Evolutionary conservation across 208 protist genomes (phyloP), one percentile per base, ranked within the genome.

Genomic region (Lotmaria passim): DNA sequence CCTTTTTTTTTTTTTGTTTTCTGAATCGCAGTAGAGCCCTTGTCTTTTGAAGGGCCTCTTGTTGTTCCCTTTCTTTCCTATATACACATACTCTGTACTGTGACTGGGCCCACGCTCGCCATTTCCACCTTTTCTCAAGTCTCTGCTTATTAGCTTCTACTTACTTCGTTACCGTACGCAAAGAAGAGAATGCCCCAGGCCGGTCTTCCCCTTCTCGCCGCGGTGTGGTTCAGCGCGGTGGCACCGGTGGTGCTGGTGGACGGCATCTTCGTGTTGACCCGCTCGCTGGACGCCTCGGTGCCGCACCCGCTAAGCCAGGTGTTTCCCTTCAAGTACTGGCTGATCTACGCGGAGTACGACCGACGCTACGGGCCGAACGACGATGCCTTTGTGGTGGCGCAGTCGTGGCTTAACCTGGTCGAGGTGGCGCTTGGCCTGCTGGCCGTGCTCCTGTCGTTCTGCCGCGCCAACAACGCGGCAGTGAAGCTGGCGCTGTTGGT

Each of bases 341-440:
- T 56, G 17, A 59, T 87, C 48, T 96, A 96, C 75, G 81, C 83
- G 48, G 52, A 69, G 43, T 89, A 90, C 75, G 90, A 96, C 58
- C 76, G 51, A 33, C 86, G 87, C 47, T 93, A 96, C 75, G 81
- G 72, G 33, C 69, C 86, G 6, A 96, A 93, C 74, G 78, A 90
- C 39, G 90, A 96, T 39, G 79, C 82, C 17, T 96, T 96, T 67
- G 90, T 96, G 33, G 80, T 96, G 36, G 82, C 82, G 57, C 90
- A 96, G 78, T 87, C 79, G 67, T 90, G 79, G 76, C 26, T 93
- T 50, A 96, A 96, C 75, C n/a, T 93, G 12, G 53, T 75, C 17
- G 87, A 96, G 71, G 79, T 89, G 7, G 51, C 46, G 6, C 61
- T 96, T 50, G 86, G 85, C 7, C 43, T 93, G 8, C 21, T 81